Evolutionary conservation across 2,329 filamentous ascomycete species (phyloP), one percentile per base, ranked within the genome.

Genomic region (Thermochaetoides dissita): DNA sequence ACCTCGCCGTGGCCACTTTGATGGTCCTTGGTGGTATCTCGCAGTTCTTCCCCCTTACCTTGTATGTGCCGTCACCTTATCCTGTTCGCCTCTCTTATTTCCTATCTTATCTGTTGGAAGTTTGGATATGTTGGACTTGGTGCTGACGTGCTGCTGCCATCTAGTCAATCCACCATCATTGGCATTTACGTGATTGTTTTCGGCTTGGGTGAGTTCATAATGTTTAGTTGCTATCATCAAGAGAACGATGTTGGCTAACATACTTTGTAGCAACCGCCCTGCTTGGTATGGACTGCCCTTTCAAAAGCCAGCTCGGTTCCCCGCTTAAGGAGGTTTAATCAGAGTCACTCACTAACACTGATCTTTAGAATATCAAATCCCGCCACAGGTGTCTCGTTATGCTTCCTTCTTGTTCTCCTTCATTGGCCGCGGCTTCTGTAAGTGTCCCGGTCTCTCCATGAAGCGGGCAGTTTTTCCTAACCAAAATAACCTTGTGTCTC

Each of bases 351-450:
- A 43, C 44, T 34, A 36, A 43, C 28, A 1, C 10, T n/a, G 7
- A 28, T 40, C 31, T 12, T 7, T 55, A 72, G 91, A 98, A 65
- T 94, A 96, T 68, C 83, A 94, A 64, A 89, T 95, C 54, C 89
- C 91, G 39, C 85, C 88, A 46, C 88, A 94, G 61, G 73, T 94
- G 42, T 82, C 87, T 45, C 81, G 86, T 66, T 94, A 96, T 69
- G 89, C 87, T 42, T 94, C 86, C 8, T 98, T 98, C 71, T 80
- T 96, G 64, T 96, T 96, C 71, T 94, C 85, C 44, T 96, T 98
- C 72, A 67, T 96, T 53, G 91, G 91, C 48, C 87, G 91, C 59
- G 91, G 91, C 64, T 72, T 86, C 61, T 96, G 88, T 94, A 77
- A 66, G 86, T 79, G 10, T 33, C 39, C 31, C 41, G 34, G 8